Evolutionary conservation across 1,284 basidiomycete species (phyloP).

Genomic region (Tilletia indica): DNA sequence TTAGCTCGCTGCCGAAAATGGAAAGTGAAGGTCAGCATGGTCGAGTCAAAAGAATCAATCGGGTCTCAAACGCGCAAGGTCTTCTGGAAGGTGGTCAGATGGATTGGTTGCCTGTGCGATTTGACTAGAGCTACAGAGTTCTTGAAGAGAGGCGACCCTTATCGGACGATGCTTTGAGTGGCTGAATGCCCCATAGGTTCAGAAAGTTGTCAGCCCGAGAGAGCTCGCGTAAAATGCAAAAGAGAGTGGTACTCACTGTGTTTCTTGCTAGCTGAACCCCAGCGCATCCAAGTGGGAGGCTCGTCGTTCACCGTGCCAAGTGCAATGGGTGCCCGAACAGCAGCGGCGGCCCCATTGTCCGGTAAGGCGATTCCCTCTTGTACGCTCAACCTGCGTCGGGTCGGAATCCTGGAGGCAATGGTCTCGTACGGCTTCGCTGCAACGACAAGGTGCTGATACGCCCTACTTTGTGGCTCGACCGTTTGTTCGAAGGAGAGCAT

Average conservation of each 20-base stretch:
- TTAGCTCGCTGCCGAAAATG: too few species aligned
- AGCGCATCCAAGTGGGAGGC: constrained; percentile 49
- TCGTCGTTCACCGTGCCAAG: constrained; percentile 90
- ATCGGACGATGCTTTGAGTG: constrained; percentile 44
- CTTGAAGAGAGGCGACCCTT: too few species aligned
- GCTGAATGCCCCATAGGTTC: constrained; percentile 21
- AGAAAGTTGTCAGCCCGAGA: neutral
- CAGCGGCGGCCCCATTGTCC: neutral
- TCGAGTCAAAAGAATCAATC: too few species aligned
- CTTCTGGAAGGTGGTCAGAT: too few species aligned
- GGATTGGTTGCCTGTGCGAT: neutral
- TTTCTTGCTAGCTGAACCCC: constrained; percentile 46
- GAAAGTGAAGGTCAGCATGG: too few species aligned
- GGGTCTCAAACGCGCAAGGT: too few species aligned
- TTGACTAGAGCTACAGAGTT: neutral
- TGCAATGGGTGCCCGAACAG: neutral
- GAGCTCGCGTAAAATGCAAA: neutral
- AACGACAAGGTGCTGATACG: constrained; percentile 95
- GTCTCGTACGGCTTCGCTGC: constrained; percentile 99
- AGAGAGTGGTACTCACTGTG: constrained; percentile 27
- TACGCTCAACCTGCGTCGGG: neutral
- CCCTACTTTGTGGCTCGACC: constrained; percentile 85
- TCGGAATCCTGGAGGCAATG: constrained; percentile 76
- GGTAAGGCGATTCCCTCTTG: neutral
- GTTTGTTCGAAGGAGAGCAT: constrained; percentile 98